Evolutionary conservation across 495 filamentous ascomycete genomes (phyloP).

Genomic region (Neurospora tetraspora): DNA sequence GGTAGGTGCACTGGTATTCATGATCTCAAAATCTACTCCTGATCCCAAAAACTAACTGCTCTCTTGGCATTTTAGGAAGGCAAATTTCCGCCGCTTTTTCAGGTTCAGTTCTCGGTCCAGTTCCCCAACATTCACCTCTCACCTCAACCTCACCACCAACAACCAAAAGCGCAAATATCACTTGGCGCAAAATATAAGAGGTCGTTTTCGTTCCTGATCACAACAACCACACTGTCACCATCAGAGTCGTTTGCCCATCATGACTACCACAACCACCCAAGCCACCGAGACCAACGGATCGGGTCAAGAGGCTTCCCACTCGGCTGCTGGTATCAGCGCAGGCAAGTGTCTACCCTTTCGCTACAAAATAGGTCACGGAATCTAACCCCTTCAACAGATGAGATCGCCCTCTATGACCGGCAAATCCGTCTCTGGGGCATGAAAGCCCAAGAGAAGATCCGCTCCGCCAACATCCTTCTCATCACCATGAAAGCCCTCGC

Average conservation of each 20-base stretch:
- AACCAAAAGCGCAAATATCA: not conserved
- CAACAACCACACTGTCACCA: not conserved
- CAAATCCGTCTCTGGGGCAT: slow-evolving; percentile 99
- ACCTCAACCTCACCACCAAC: not conserved
- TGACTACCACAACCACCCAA: not conserved
- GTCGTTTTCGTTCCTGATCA: not conserved
- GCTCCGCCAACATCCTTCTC: slow-evolving; percentile 82
- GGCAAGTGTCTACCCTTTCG: slow-evolving; percentile 11
- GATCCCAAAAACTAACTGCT: not conserved
- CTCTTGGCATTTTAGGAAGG: not conserved
- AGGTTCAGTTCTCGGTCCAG: not conserved
- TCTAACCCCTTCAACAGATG: slow-evolving; percentile 46
- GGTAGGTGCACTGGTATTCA: not conserved
- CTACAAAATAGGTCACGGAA: not conserved
- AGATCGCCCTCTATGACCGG: slow-evolving; percentile 95
- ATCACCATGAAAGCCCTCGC: slow-evolving; percentile 83
- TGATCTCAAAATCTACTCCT: not conserved
- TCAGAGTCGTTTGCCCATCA: not conserved
- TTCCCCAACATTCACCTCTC: not conserved
- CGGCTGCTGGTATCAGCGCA: slow-evolving; percentile 18
- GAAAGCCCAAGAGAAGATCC: slow-evolving; percentile 81
- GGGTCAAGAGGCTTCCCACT: slow-evolving; percentile 4
- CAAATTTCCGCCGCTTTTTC: not conserved
- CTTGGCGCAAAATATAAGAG: not conserved
- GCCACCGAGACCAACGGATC: slow-evolving; percentile 8